Conservation (phyloP, 495 filamentous ascomycete species). For the Penicillium desertorum region DNA sequence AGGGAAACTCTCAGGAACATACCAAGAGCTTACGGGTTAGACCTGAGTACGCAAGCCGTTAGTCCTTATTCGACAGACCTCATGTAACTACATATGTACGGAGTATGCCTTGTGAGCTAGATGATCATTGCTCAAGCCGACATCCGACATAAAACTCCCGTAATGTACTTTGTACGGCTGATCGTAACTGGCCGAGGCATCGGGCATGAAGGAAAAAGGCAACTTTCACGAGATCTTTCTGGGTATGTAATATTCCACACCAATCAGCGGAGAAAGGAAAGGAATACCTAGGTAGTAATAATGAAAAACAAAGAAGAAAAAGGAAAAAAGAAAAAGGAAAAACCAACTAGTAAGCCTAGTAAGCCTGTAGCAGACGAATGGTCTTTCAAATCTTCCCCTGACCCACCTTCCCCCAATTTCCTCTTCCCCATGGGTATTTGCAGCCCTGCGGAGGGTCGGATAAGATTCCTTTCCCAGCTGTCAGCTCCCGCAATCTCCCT, state of each 20-base stretch:
- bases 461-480: slow-evolving; percentile 2
- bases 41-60: not conserved
- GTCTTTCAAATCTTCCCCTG: not conserved
- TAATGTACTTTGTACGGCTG: not conserved
- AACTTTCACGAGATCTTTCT: slow-evolving; percentile 1
- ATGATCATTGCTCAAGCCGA: slow-evolving; percentile 1
- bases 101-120: not conserved
- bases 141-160: not conserved
- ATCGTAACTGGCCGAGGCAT: not conserved
- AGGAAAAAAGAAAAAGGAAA: not conserved
- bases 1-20: too few species aligned
- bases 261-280: not conserved
- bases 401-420: slow-evolving; percentile 9
- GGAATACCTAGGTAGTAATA: too few species aligned
- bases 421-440: not conserved
- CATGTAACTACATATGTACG: not conserved
- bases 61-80: not conserved
- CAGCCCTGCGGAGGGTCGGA: slow-evolving; percentile 5
- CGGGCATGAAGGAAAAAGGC: slow-evolving; percentile 3
- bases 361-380: not conserved
- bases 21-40: too few species aligned
- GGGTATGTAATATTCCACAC: slow-evolving; percentile 1
- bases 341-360: not conserved
- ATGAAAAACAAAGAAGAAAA: not conserved
- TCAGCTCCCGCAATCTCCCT: too few species aligned